phyloP scores from a whole-genome alignment of 495 filamentous ascomycete genomes.

The Penicillium taxi region DNA sequence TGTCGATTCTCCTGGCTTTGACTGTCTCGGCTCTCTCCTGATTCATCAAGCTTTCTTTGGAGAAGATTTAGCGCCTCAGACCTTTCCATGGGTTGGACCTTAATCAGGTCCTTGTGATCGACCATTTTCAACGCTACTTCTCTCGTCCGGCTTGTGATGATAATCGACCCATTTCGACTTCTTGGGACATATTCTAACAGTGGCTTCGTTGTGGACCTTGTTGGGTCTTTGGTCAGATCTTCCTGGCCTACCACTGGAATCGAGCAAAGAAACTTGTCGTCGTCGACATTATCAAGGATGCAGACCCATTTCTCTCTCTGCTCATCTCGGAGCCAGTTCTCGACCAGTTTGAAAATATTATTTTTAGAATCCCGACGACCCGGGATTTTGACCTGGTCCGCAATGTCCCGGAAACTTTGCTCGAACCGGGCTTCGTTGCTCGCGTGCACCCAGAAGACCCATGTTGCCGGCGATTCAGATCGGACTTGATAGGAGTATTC shows the following conservation, averaged over 20 bases:
- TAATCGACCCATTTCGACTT: background rate
- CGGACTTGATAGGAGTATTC: constrained; percentile 30
- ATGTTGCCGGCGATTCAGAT: constrained; percentile 28
- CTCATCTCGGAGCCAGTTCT: constrained; percentile 25
- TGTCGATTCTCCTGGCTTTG: background rate
- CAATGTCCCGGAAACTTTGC: constrained; percentile 33
- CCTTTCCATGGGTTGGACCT: background rate
- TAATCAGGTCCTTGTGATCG: background rate
- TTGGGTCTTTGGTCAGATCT: background rate
- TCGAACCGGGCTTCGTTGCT: constrained; percentile 30
- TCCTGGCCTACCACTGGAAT: background rate
- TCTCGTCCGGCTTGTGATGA: constrained; percentile 16
- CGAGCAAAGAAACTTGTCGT: constrained; percentile 16
- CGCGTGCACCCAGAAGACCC: constrained; percentile 45
- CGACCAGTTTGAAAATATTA: constrained; percentile 33
- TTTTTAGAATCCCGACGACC: constrained; percentile 25
- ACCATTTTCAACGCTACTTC: background rate
- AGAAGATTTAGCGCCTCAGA: constrained; percentile 1
- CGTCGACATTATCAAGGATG: constrained; percentile 4
- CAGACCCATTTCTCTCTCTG: constrained; percentile 1
- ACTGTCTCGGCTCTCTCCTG: background rate
- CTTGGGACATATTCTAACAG: constrained; percentile 1
- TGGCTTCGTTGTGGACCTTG: background rate
- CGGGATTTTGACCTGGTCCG: constrained; percentile 28
- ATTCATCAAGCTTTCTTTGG: constrained; percentile 1